phyloP scores from a whole-genome alignment of 768 basidiomycete species.

The Phaffia tasmanica region DNA sequence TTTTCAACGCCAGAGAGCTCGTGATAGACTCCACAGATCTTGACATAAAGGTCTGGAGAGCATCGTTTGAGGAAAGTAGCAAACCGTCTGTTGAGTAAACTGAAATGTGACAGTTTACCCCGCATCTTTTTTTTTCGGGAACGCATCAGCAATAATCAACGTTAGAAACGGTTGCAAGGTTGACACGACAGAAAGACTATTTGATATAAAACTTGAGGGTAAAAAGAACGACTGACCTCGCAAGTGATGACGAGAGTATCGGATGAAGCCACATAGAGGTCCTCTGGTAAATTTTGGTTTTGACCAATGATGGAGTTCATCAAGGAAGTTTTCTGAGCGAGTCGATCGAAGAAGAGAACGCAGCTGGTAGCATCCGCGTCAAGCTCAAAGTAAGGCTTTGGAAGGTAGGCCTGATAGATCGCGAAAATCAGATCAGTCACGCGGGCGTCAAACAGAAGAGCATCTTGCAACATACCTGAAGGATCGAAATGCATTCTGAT shows the following conservation, averaged over 20 bases:
- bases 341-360: conserved; percentile 83
- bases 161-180: neutral
- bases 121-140: conserved; percentile 54
- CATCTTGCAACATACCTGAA: conserved; percentile 56
- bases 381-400: conserved; percentile 75
- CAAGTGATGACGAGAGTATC: conserved; percentile 86
- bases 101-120: conserved; percentile 65
- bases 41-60: conserved; percentile 74
- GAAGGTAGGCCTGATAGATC: conserved; percentile 64
- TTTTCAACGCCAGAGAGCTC: conserved; percentile 84
- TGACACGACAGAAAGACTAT: neutral
- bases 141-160: neutral
- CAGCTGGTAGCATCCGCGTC: conserved; percentile 81
- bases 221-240: conserved; percentile 47
- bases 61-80: conserved; percentile 68
- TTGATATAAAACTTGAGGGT: neutral
- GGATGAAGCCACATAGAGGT: conserved; percentile 67
- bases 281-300: conserved; percentile 70
- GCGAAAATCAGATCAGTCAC: neutral
- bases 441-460: neutral
- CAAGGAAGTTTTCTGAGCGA: conserved; percentile 75
- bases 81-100: conserved; percentile 79
- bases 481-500: conserved; percentile 63
- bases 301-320: conserved; percentile 73
- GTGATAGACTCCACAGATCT: conserved; percentile 53